These are phyloP conservation scores for Chytriomyces sp. DNA, from an alignment of 192 early-diverging fungal genomes.

Conservation along the genomic window DNA sequence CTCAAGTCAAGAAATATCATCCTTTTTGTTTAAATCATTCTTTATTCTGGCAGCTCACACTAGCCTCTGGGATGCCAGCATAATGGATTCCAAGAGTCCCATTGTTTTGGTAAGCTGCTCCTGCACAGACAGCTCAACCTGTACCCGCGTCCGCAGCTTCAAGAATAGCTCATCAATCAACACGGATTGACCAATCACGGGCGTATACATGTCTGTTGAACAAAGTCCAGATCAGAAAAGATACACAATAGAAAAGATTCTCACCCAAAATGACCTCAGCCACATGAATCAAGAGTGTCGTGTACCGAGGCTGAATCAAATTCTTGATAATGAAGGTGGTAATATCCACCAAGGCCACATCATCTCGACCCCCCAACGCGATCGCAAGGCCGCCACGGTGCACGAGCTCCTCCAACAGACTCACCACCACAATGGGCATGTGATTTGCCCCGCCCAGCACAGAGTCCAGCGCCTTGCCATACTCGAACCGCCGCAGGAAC, in stretches of 20 bases:
- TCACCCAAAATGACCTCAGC: slow-evolving; percentile 72
- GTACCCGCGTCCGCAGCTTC: slow-evolving; percentile 71
- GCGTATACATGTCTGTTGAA: slow-evolving; percentile 75
- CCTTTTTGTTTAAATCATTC: background rate
- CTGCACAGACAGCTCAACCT: slow-evolving; percentile 77
- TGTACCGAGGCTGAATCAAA: slow-evolving; percentile 81
- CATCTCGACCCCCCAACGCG: slow-evolving; percentile 86
- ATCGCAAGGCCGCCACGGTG: slow-evolving; percentile 77
- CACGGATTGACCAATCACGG: slow-evolving; percentile 77
- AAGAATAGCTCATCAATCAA: slow-evolving; percentile 77
- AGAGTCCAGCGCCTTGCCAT: slow-evolving; percentile 86
- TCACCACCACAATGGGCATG: slow-evolving; percentile 60
- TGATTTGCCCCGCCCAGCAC: slow-evolving; percentile 66
- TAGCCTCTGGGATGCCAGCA: slow-evolving; percentile 11
- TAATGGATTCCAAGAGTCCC: slow-evolving; percentile 71
- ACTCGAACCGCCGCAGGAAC: slow-evolving; percentile 82
- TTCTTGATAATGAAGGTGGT: slow-evolving; percentile 79
- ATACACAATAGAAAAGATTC: background rate
- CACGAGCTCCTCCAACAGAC: slow-evolving; percentile 87
- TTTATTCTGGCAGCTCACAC: background rate
- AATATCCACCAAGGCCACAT: slow-evolving; percentile 81
- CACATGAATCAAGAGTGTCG: slow-evolving; percentile 76
- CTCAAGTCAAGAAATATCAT: no score
- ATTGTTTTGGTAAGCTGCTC: slow-evolving; percentile 75
- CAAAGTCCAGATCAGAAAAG: background rate